Evolutionary conservation across 257 asterid genomes (phyloP).

Genomic region (Gentiana dahurica): DNA sequence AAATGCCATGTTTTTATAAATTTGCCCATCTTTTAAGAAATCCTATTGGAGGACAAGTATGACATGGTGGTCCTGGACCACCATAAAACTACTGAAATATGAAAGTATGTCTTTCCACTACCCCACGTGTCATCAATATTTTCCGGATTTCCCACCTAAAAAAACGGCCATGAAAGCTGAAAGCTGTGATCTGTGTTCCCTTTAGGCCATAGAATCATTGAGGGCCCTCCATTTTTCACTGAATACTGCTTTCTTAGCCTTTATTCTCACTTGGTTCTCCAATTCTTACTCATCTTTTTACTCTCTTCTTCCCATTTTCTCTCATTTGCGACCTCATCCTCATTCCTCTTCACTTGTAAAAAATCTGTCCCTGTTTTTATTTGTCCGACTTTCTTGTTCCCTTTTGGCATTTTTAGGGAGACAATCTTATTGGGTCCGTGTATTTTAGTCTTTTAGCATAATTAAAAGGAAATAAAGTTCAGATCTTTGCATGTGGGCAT

Average conservation of each 20-base stretch:
- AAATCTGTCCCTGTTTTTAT: background rate
- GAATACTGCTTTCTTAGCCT: conserved; percentile 9
- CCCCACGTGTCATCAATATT: conserved; percentile 20
- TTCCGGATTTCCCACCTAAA: conserved; percentile 21
- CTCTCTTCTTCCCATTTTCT: background rate
- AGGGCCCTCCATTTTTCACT: conserved; percentile 26
- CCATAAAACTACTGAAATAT: too few relatives aligned
- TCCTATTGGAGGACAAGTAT: too few relatives aligned
- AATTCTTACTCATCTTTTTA: background rate
- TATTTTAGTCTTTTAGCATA: background rate
- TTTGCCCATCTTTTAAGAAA: too few relatives aligned
- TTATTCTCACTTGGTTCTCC: conserved; percentile 1
- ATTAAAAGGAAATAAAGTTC: conserved; percentile 4
- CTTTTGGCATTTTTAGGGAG: background rate
- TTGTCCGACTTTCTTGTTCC: background rate
- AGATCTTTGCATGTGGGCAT: conserved; percentile 24
- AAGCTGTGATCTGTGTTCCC: conserved; percentile 27
- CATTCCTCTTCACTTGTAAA: too few relatives aligned
- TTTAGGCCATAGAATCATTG: conserved; percentile 13
- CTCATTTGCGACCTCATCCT: background rate
- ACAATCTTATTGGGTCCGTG: conserved; percentile 6
- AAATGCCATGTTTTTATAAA: too few relatives aligned
- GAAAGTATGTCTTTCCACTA: background rate
- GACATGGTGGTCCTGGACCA: too few relatives aligned
- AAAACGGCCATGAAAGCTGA: conserved; percentile 20